phyloP scores from a whole-genome alignment of 75 land plant genomes.

The Picea glauca region DNA sequence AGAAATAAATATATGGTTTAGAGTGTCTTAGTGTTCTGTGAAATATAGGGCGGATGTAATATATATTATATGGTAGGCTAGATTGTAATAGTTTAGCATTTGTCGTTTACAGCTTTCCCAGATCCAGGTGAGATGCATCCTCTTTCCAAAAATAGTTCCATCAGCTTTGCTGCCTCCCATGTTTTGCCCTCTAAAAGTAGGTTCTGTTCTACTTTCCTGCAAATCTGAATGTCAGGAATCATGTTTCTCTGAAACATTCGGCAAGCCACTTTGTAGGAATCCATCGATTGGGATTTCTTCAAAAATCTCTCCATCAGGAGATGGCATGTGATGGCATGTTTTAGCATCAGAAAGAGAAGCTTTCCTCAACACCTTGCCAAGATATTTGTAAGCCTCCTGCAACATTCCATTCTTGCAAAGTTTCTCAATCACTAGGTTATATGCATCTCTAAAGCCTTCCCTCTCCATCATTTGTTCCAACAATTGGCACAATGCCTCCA shows the following conservation, averaged over 20 bases:
- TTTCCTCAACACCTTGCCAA: slow-evolving; percentile 47
- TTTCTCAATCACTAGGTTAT: slow-evolving; percentile 60
- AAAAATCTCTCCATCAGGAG: slow-evolving; percentile 45
- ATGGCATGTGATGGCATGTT: slow-evolving; percentile 53
- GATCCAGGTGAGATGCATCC: slow-evolving; percentile 12
- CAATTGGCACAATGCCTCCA: slow-evolving; percentile 49
- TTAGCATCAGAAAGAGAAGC: slow-evolving; percentile 51
- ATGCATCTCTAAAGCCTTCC: slow-evolving; percentile 31
- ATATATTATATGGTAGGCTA: too few species aligned
- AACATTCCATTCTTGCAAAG: slow-evolving; percentile 49
- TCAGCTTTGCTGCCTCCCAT: slow-evolving; percentile 43
- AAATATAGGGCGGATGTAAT: too few species aligned
- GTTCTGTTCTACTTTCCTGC: slow-evolving; percentile 36
- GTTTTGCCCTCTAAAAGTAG: slow-evolving; percentile 30
- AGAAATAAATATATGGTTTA: too few species aligned
- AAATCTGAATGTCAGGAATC: slow-evolving; percentile 58
- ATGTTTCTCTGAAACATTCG: slow-evolving; percentile 59
- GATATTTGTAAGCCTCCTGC: slow-evolving; percentile 47
- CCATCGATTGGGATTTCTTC: slow-evolving; percentile 30
- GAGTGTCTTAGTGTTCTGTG: too few species aligned
- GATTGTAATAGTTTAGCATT: too few species aligned
- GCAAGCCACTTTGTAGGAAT: slow-evolving; percentile 63
- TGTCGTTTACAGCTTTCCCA: slow-evolving; percentile 13
- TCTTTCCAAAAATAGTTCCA: slow-evolving; percentile 48
- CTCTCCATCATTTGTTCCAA: slow-evolving; percentile 48